Conservation (phyloP, 176 grass and related monocot species). For the Aechmea fasciata region DNA sequence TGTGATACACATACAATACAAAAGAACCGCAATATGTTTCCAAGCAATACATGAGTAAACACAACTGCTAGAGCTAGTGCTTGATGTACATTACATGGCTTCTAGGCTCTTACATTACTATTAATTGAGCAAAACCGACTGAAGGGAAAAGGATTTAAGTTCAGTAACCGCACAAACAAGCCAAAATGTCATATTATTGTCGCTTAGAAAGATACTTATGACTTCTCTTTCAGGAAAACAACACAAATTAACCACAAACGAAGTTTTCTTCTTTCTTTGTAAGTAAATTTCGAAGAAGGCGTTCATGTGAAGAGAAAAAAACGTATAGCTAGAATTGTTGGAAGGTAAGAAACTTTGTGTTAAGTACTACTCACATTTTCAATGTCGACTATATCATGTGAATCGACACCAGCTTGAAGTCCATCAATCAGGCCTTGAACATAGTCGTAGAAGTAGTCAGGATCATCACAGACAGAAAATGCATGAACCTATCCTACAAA, state of each 20-base stretch:
- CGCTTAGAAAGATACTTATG: too few relatives aligned
- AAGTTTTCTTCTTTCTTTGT: too few relatives aligned
- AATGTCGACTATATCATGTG: slow-evolving; percentile 73
- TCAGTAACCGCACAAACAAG: background rate
- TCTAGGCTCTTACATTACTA: too few relatives aligned
- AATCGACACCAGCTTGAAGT: slow-evolving; percentile 62
- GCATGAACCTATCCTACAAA: slow-evolving; percentile 72
- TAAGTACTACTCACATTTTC: slow-evolving; percentile 43
- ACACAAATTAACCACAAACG: too few relatives aligned
- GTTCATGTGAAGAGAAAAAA: background rate
- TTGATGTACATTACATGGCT: too few relatives aligned
- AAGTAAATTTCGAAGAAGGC: background rate
- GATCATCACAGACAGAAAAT: slow-evolving; percentile 90
- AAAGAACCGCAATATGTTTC: too few relatives aligned
- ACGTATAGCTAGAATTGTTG: slow-evolving; percentile 6
- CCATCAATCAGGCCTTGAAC: slow-evolving; percentile 89
- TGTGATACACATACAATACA: too few relatives aligned
- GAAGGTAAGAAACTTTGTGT: slow-evolving; percentile 1
- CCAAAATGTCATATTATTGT: background rate
- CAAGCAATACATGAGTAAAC: too few relatives aligned
- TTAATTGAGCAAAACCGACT: too few relatives aligned
- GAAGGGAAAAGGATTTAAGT: too few relatives aligned
- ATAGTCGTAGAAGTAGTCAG: slow-evolving; percentile 76
- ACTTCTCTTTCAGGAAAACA: too few relatives aligned
- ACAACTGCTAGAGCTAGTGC: too few relatives aligned